Evolutionary conservation across 331 rosid species (phyloP).

Genomic region (Saraca asoca): DNA sequence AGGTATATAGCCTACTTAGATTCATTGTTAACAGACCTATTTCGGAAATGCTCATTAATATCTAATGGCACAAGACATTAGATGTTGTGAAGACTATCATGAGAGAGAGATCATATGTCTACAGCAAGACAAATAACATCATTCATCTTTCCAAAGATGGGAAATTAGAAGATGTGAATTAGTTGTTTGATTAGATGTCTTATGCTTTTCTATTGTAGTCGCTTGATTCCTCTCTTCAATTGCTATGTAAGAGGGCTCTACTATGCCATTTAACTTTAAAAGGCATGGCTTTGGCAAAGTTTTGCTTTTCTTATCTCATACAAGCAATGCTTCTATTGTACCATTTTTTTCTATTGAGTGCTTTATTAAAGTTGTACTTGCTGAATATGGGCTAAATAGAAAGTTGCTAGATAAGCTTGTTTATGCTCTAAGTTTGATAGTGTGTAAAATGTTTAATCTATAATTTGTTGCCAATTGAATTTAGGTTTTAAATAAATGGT

Average conservation of each 20-base stretch:
- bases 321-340: conserved; percentile 7
- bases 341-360: conserved; percentile 1
- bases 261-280: conserved; percentile 24
- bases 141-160: conserved; percentile 72
- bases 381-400: not conserved
- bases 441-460: not conserved
- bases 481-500: conserved; percentile 5
- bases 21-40: conserved; percentile 5
- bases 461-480: conserved; percentile 9
- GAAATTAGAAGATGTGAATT: conserved; percentile 57
- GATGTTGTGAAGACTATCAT: conserved; percentile 76
- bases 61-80: conserved; percentile 61
- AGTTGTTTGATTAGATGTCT: conserved; percentile 17
- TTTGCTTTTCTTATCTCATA: conserved; percentile 11
- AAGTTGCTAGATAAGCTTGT: too few species aligned
- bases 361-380: conserved; percentile 6
- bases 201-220: conserved; percentile 6
- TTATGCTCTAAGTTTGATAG: too few species aligned
- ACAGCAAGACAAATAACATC: conserved; percentile 65
- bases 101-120: conserved; percentile 61
- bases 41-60: conserved; percentile 37
- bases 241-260: conserved; percentile 27
- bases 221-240: not conserved
- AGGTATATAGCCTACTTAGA: conserved; percentile 51
- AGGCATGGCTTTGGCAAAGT: conserved; percentile 11